Conservation (phyloP, 164 flowering plant species). For the Taxillus chinensis region DNA sequence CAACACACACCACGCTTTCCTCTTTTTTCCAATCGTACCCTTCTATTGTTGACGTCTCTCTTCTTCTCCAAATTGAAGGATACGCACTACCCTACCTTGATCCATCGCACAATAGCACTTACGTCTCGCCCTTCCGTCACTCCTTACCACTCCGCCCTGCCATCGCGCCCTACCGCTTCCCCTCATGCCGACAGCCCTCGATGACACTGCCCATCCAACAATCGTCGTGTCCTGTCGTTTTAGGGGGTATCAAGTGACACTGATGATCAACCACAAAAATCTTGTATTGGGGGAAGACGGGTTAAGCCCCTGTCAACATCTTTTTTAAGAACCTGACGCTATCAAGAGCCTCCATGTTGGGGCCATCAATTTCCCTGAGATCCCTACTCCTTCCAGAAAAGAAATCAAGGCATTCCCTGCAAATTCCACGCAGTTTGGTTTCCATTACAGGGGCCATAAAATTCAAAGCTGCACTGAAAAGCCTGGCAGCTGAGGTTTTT, state of each 20-base stretch:
- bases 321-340: constrained; percentile 38
- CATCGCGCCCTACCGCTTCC: too few species aligned
- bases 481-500: constrained; percentile 77
- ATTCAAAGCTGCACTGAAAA: constrained; percentile 81
- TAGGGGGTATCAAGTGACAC: constrained; percentile 81
- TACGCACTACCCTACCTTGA: too few species aligned
- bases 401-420: constrained; percentile 64
- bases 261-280: constrained; percentile 80
- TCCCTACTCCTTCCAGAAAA: constrained; percentile 48
- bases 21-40: too few species aligned
- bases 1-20: too few species aligned
- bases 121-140: too few species aligned
- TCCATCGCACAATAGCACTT: too few species aligned
- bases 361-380: constrained; percentile 65
- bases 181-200: too few species aligned
- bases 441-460: constrained; percentile 60
- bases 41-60: too few species aligned
- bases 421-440: constrained; percentile 75
- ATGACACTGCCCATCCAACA: too few species aligned
- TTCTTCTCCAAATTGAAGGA: too few species aligned
- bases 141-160: too few species aligned
- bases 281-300: constrained; percentile 34
- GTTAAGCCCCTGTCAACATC: constrained; percentile 21
- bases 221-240: too few species aligned
- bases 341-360: constrained; percentile 56